Conservation (phyloP, 108 stramenopile species). For the Seminavis robusta region DNA sequence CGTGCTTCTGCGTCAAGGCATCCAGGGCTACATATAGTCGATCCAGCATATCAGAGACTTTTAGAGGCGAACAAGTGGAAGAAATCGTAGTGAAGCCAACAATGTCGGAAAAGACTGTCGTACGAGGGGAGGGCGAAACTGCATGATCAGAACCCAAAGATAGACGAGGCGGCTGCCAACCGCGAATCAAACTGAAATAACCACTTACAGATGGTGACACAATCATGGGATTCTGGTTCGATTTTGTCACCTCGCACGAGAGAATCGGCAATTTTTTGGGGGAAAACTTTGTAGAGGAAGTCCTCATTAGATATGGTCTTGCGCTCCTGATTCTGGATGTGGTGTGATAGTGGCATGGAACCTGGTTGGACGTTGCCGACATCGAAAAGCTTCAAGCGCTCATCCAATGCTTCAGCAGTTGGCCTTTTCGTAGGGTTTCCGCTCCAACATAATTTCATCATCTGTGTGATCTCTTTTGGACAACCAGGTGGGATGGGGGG, state of each 20-base stretch:
- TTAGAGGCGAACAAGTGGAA: slow-evolving; percentile 4
- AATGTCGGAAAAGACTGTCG: slow-evolving; percentile 41
- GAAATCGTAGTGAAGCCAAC: slow-evolving; percentile 37
- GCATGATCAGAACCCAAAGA: no score
- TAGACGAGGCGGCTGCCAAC: no score
- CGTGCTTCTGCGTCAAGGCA: slow-evolving; percentile 18
- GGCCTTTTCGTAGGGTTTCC: slow-evolving; percentile 11
- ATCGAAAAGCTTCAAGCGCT: no score
- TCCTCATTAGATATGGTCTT: no score
- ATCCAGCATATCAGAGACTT: slow-evolving; percentile 33
- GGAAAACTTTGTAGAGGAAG: slow-evolving; percentile 31
- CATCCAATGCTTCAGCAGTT: slow-evolving; percentile 8
- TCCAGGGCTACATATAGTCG: slow-evolving; percentile 30
- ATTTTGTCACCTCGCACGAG: slow-evolving; percentile 11
- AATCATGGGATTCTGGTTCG: slow-evolving; percentile 16
- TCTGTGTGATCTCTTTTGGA: slow-evolving; percentile 22
- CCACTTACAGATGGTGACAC: background rate
- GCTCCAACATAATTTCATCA: slow-evolving; percentile 33
- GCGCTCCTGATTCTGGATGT: no score
- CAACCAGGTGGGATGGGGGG: slow-evolving; percentile 29
- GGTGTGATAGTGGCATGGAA: no score
- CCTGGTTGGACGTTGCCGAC: no score
- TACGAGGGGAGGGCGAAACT: no score
- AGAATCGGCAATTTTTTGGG: slow-evolving; percentile 39
- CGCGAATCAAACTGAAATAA: no score